A percentile compares a stretch with the other conserved stretches of the same genome.
Evolutionary conservation across 73 alveolate species (phyloP).

Genomic region (Paramecium sonneborni): DNA sequence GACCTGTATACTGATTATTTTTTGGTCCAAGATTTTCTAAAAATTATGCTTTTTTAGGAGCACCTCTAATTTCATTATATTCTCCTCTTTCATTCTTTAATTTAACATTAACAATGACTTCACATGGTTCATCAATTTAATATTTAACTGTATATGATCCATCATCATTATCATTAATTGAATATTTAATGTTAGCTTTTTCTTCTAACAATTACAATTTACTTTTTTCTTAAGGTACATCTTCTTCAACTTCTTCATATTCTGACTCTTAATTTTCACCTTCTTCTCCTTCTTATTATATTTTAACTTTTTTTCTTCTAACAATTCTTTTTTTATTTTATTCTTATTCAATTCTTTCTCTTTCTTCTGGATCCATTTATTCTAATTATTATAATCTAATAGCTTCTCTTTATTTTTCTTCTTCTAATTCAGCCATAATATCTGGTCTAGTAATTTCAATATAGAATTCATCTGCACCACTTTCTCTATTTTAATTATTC

Average conservation of each 20-base stretch:
- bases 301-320: conserved; percentile 1
- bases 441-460: conserved; percentile 79
- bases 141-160: conserved; percentile 82
- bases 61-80: conserved; percentile 90
- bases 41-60: conserved; percentile 93
- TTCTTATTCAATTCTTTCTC: conserved; percentile 24
- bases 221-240: conserved; percentile 64
- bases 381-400: conserved; percentile 20
- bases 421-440: conserved; percentile 7
- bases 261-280: conserved; percentile 1
- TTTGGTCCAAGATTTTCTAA: conserved; percentile 82
- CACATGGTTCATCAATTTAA: conserved; percentile 81
- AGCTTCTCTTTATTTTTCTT: conserved; percentile 39
- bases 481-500: conserved; percentile 93
- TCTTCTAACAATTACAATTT: conserved; percentile 25
- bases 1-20: conserved; percentile 91
- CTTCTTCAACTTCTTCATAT: conserved; percentile 76
- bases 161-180: conserved; percentile 81
- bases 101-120: conserved; percentile 77
- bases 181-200: conserved; percentile 66
- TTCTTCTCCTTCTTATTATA: conserved; percentile 60
- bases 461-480: conserved; percentile 96
- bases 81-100: conserved; percentile 89
- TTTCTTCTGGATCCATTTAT: conserved; percentile 12
- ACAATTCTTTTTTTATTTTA: neutral